Base-by-base conservation (phyloP, 139 green algal species). In the Yamagishiella unicocca region DNA sequence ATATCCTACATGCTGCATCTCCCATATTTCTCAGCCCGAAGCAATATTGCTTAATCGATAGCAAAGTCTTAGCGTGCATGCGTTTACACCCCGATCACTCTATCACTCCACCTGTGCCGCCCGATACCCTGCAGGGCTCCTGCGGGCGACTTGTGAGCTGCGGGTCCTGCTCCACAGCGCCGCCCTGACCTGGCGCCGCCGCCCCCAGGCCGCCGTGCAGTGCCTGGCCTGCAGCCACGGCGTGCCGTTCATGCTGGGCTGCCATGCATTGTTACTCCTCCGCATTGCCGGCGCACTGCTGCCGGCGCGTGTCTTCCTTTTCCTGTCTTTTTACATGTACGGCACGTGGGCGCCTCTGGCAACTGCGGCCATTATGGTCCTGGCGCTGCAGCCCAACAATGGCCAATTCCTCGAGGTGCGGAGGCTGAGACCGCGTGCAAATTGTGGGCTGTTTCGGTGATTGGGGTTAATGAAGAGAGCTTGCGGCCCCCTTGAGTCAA, bases 181-280 rank as follows among this genome's bases (percentile, higher is more conserved):
- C 2, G 4, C 14, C 4, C 33, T 87, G 33, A 2, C 46, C n/a
- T 29, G 35, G 17, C 46, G 12, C 14, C 46, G 82, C 35, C 82
- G 27, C 12, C 67, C 67, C 4, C 67, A 80, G n/a, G 82, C 45
- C 4, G 82, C 82, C 29, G 27, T 87, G 29, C 82, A 87, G 33
- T 67, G 42, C 50, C 17, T 87, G 67, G 82, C 67, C 6, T 80
- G 82, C 50, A 54, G n/a, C 46, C 46, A 87, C 67, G 82, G 82
- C 50, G 53, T 87, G 35, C 67, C 66, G 1, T 9, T 43, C 37
- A 66, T 79, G 33, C 33, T 87, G 46, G 82, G 82, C 50, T 70
- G 46, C 50, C 67, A 87, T 37, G 25, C 25, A 19, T 37, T 87
- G 67, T 0, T 58, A 22, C 42, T 71, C 25, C 67, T 87, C 46